Evolutionary conservation across 352 stramenopile genomes (phyloP).

Genomic region (Phytophthora sp.): DNA sequence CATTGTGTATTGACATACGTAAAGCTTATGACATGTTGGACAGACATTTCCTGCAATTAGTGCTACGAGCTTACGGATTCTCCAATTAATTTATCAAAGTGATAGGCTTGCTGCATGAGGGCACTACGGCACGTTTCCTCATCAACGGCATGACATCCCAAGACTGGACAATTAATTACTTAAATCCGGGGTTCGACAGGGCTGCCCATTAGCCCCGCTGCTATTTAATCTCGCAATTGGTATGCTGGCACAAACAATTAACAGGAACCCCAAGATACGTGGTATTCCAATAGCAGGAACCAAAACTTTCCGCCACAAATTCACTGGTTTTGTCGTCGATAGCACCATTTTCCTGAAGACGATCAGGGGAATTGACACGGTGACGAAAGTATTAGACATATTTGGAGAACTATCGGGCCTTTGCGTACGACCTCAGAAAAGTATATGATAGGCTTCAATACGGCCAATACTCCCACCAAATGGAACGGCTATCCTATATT

Average conservation of each 20-base stretch:
- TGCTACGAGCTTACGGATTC: background rate
- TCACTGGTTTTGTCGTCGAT: slow-evolving; percentile 3
- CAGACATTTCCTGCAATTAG: background rate
- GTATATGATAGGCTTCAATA: background rate
- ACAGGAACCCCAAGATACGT: background rate
- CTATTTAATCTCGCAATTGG: background rate
- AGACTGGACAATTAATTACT: background rate
- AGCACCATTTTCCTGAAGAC: background rate
- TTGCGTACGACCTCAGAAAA: background rate
- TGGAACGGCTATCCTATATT: background rate
- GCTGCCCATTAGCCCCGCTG: background rate
- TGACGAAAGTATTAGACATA: background rate
- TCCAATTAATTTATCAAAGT: background rate
- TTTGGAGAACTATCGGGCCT: background rate
- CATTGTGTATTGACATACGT: background rate
- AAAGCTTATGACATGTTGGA: background rate
- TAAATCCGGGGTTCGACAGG: background rate
- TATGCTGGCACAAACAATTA: background rate
- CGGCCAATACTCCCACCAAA: background rate
- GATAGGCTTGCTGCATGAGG: background rate
- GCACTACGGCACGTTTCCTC: background rate
- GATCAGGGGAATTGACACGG: background rate
- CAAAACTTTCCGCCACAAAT: background rate
- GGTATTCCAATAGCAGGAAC: background rate
- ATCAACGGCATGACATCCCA: background rate